Conservation (phyloP, 192 early-diverging fungal genomes). For the Coemansia sp. region DNA sequence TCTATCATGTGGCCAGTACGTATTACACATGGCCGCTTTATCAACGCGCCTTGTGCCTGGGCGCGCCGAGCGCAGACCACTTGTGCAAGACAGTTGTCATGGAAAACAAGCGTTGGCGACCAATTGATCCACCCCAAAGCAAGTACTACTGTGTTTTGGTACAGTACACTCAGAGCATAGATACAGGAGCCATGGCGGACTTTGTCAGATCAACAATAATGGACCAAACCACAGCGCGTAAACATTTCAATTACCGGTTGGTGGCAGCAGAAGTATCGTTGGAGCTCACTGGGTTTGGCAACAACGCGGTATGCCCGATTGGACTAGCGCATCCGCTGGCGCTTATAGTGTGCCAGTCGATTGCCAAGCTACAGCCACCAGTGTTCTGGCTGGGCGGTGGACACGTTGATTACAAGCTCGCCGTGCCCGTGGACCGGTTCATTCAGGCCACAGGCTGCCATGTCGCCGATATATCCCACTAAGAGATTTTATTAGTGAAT, state of each 20-base stretch:
- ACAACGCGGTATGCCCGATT: slow-evolving; percentile 67
- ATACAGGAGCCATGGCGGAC: slow-evolving; percentile 61
- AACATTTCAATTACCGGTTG: slow-evolving; percentile 77
- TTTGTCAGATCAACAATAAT: slow-evolving; percentile 55
- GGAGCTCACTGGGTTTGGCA: slow-evolving; percentile 70
- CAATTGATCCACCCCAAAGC: slow-evolving; percentile 23
- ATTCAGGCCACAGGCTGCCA: slow-evolving; percentile 33
- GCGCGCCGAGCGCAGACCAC: slow-evolving; percentile 68
- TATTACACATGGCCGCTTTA: slow-evolving; percentile 79
- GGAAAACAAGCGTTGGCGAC: slow-evolving; percentile 78
- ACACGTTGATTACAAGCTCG: slow-evolving; percentile 82
- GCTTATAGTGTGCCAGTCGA: slow-evolving; percentile 62
- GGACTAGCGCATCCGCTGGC: slow-evolving; percentile 58
- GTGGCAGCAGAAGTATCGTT: slow-evolving; percentile 57
- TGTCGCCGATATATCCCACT: slow-evolving; percentile 18
- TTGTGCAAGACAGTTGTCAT: slow-evolving; percentile 87
- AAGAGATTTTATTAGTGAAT: neutral
- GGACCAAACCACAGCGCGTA: slow-evolving; percentile 55
- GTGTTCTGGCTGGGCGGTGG: slow-evolving; percentile 78
- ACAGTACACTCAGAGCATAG: slow-evolving; percentile 59
- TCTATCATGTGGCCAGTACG: slow-evolving; percentile 67
- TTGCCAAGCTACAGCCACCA: slow-evolving; percentile 58
- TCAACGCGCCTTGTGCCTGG: slow-evolving; percentile 62
- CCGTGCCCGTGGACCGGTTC: slow-evolving; percentile 60
- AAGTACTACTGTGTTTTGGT: slow-evolving; percentile 67